Evolutionary conservation across 805 yeast genomes (phyloP).

Genomic region (Lachancea kluyveri): DNA sequence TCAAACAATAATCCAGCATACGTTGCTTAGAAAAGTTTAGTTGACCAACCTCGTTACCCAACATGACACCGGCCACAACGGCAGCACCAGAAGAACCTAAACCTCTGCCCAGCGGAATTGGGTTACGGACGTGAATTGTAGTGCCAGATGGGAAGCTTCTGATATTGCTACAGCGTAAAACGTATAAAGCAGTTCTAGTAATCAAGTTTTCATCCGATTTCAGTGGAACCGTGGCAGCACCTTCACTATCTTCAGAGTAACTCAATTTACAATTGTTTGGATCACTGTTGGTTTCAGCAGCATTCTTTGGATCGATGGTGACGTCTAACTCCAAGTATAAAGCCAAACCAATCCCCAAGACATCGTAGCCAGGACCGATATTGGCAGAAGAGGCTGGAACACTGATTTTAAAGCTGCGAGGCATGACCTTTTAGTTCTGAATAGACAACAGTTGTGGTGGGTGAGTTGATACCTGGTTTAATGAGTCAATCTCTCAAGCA

Average conservation of each 20-base stretch:
- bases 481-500: too few species aligned
- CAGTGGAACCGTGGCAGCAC: slow-evolving; percentile 74
- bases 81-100: slow-evolving; percentile 98
- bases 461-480: too few species aligned
- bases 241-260: slow-evolving; percentile 68
- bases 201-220: slow-evolving; percentile 74
- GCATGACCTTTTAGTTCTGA: slow-evolving; percentile 32
- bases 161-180: slow-evolving; percentile 75
- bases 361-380: slow-evolving; percentile 98
- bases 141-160: slow-evolving; percentile 81
- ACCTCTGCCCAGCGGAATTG: slow-evolving; percentile 95
- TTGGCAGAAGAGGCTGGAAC: slow-evolving; percentile 98
- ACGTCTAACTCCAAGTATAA: slow-evolving; percentile 69
- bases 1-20: slow-evolving; percentile 87
- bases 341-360: slow-evolving; percentile 83
- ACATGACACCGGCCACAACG: slow-evolving; percentile 90
- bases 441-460: too few species aligned
- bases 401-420: slow-evolving; percentile 50
- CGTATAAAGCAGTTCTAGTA: slow-evolving; percentile 89
- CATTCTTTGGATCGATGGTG: slow-evolving; percentile 45
- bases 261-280: slow-evolving; percentile 63
- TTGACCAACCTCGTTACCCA: slow-evolving; percentile 80
- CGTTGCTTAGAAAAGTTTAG: slow-evolving; percentile 69
- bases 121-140: slow-evolving; percentile 70
- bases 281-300: slow-evolving; percentile 45